Percentiles rank a stretch among this genome's conserved stretches.
phyloP scores from a whole-genome alignment of 1,284 basidiomycete genomes.

The Bondarzewia mesenterica region DNA sequence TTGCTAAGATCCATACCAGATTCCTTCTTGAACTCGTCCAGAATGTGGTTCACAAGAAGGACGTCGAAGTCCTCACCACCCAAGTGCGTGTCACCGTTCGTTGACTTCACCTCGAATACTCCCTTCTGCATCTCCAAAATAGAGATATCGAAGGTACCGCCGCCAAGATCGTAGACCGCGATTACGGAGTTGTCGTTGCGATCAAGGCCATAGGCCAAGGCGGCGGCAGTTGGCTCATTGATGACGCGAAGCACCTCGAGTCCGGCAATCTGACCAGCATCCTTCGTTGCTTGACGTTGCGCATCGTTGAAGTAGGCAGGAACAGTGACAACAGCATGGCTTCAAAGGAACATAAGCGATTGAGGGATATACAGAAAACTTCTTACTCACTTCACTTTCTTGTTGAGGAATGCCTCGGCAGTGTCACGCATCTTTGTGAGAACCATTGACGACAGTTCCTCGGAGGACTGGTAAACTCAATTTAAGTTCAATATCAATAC shows the following conservation, averaged over 20 bases:
- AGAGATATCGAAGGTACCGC: slow-evolving; percentile 85
- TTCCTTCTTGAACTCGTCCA: slow-evolving; percentile 95
- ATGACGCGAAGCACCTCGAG: slow-evolving; percentile 96
- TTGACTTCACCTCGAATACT: slow-evolving; percentile 96
- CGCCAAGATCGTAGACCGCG: slow-evolving; percentile 91
- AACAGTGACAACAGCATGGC: slow-evolving; percentile 17
- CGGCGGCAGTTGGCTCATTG: slow-evolving; percentile 98
- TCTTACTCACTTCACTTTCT: slow-evolving; percentile 80
- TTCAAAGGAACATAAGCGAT: slow-evolving; percentile 18
- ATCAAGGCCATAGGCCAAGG: slow-evolving; percentile 97
- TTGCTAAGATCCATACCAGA: slow-evolving; percentile 80
- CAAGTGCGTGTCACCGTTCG: slow-evolving; percentile 97
- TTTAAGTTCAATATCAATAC: neutral
- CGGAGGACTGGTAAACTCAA: slow-evolving; percentile 55
- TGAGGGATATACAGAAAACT: neutral
- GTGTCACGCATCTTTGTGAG: slow-evolving; percentile 95
- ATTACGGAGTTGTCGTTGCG: slow-evolving; percentile 89
- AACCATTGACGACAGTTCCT: slow-evolving; percentile 83
- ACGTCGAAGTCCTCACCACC: slow-evolving; percentile 99
- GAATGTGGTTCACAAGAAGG: slow-evolving; percentile 87
- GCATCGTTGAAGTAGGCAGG: slow-evolving; percentile 39
- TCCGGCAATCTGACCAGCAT: slow-evolving; percentile 95
- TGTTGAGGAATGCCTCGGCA: slow-evolving; percentile 87
- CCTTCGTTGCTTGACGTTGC: slow-evolving; percentile 85
- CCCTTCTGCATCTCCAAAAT: slow-evolving; percentile 96